These are phyloP conservation scores for Cyberlindnera sargentensis DNA, from an alignment of 805 yeast genomes.

Conservation along the genomic window DNA sequence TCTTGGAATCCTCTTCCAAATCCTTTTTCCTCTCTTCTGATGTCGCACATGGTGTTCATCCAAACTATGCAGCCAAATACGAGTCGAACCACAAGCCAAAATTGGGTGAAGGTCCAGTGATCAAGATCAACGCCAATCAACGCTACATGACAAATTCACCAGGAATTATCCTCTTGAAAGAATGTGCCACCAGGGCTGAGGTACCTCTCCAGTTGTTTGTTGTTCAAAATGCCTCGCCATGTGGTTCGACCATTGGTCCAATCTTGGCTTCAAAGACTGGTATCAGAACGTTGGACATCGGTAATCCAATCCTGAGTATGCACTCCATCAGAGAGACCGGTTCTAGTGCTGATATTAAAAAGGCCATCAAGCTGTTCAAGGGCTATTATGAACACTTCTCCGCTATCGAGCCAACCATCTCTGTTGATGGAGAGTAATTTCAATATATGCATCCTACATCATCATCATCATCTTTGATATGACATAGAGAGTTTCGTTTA, in stretches of 20 bases:
- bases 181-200: slow-evolving; percentile 55
- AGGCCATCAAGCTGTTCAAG: slow-evolving; percentile 53
- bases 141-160: slow-evolving; percentile 91
- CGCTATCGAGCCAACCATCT: slow-evolving; percentile 33
- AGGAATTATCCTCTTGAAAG: slow-evolving; percentile 73
- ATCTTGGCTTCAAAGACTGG: slow-evolving; percentile 84
- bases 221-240: slow-evolving; percentile 87
- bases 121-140: slow-evolving; percentile 92
- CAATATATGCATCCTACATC: background rate
- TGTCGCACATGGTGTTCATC: slow-evolving; percentile 97
- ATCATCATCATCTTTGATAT: background rate
- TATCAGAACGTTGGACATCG: slow-evolving; percentile 79
- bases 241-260: slow-evolving; percentile 97
- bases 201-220: slow-evolving; percentile 91
- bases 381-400: slow-evolving; percentile 49
- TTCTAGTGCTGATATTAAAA: slow-evolving; percentile 65
- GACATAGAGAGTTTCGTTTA: background rate
- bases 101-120: slow-evolving; percentile 85
- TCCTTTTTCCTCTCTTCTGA: slow-evolving; percentile 90
- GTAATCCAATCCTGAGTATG: slow-evolving; percentile 90
- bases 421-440: slow-evolving; percentile 27
- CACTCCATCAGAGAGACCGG: slow-evolving; percentile 92
- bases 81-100: slow-evolving; percentile 76
- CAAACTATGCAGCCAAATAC: slow-evolving; percentile 73
- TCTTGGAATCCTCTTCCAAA: slow-evolving; percentile 55